Evolutionary conservation across 495 filamentous ascomycete species (phyloP).

Genomic region (Evernia prunastri): DNA sequence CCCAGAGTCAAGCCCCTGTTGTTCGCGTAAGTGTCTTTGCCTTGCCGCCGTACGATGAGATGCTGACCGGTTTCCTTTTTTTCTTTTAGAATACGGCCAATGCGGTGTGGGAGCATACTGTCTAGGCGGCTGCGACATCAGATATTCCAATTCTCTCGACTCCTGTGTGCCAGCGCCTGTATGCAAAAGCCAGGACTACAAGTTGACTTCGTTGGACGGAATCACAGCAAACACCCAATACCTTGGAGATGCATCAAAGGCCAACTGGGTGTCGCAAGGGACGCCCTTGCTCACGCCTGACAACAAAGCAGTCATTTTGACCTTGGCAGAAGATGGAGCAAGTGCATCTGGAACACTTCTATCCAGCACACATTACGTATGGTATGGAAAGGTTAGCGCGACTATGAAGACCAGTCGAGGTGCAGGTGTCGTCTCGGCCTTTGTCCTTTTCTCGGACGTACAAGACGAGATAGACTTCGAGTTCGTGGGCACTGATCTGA

Average conservation of each 20-base stretch:
- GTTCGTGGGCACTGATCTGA: conserved; percentile 76
- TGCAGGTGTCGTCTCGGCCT: conserved; percentile 84
- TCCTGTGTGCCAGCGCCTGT: conserved; percentile 82
- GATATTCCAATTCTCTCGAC: conserved; percentile 69
- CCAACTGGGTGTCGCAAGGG: conserved; percentile 87
- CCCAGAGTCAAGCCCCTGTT: conserved; percentile 73
- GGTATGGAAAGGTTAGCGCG: conserved; percentile 91
- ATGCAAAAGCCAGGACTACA: conserved; percentile 68
- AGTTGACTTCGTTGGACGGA: conserved; percentile 60
- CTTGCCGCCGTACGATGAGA: conserved; percentile 4
- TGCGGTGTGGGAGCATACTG: conserved; percentile 94
- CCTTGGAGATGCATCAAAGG: conserved; percentile 68
- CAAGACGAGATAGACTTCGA: conserved; percentile 99
- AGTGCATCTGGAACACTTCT: conserved; percentile 67
- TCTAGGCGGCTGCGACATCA: conserved; percentile 89
- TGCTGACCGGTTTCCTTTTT: conserved; percentile 9
- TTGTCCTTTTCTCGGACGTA: conserved; percentile 88
- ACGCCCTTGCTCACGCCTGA: conserved; percentile 54
- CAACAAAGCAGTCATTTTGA: conserved; percentile 59
- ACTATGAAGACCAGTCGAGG: conserved; percentile 81
- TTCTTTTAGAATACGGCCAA: conserved; percentile 72
- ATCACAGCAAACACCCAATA: conserved; percentile 67
- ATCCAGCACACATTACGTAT: conserved; percentile 82
- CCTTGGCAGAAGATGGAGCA: conserved; percentile 72
- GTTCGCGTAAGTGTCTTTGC: conserved; percentile 60